A percentile compares a stretch with the other conserved stretches of the same genome.
Evolutionary conservation across 2,329 filamentous ascomycete genomes (phyloP).

Genomic region (Verticillium isaacii): DNA sequence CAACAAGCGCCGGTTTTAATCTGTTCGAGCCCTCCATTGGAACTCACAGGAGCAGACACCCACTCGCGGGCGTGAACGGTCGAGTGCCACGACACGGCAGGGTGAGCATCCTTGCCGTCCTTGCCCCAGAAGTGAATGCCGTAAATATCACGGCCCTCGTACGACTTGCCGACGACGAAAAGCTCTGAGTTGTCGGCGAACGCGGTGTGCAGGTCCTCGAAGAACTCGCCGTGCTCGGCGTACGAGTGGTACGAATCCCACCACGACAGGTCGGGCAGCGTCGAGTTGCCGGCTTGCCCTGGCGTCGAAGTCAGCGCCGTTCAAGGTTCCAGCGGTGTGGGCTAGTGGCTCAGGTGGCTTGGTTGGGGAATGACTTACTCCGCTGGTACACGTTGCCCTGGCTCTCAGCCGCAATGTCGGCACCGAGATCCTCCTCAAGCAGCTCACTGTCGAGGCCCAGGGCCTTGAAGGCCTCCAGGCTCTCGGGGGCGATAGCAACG

Average conservation of each 20-base stretch:
- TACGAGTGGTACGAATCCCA: slow-evolving; percentile 47
- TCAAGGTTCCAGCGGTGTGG: neutral
- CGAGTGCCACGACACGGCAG: slow-evolving; percentile 42
- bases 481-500: slow-evolving; percentile 18
- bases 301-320: neutral
- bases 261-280: slow-evolving; percentile 34
- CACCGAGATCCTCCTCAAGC: slow-evolving; percentile 18
- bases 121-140: slow-evolving; percentile 48
- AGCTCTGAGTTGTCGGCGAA: slow-evolving; percentile 42
- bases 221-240: slow-evolving; percentile 41
- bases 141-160: slow-evolving; percentile 47
- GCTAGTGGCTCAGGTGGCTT: neutral
- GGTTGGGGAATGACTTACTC: neutral
- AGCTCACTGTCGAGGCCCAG: slow-evolving; percentile 17
- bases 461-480: slow-evolving; percentile 14
- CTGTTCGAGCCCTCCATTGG: slow-evolving; percentile 16
- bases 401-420: slow-evolving; percentile 17
- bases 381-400: neutral
- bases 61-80: slow-evolving; percentile 50
- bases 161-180: slow-evolving; percentile 37
- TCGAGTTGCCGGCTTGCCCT: slow-evolving; percentile 7
- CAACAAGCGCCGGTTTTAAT: neutral
- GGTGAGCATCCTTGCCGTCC: slow-evolving; percentile 33
- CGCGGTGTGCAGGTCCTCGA: slow-evolving; percentile 32
- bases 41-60: slow-evolving; percentile 55